Percentiles rank a stretch among this genome's conserved stretches.
Evolutionary conservation across 1,284 basidiomycete genomes (phyloP).

Genomic region (Marasmius sp.): DNA sequence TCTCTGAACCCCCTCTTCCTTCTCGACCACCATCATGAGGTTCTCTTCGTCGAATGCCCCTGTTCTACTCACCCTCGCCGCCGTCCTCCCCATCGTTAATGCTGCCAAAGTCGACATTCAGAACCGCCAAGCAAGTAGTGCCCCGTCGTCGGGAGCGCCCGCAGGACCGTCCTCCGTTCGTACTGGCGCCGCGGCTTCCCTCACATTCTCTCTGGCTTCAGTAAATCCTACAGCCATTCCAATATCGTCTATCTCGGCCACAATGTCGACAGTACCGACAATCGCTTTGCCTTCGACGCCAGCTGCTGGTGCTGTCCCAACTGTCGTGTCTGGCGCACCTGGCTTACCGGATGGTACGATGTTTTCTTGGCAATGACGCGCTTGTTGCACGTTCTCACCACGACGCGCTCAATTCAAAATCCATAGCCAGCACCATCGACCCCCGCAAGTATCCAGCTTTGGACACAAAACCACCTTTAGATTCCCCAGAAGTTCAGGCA

Average conservation of each 20-base stretch:
- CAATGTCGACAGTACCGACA: constrained; percentile 11
- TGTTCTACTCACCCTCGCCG: background rate
- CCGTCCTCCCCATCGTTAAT: background rate
- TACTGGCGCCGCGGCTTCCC: constrained; percentile 18
- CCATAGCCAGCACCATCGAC: constrained; percentile 38
- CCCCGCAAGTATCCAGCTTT: constrained; percentile 68
- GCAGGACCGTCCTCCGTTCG: constrained; percentile 5
- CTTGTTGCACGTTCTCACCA: background rate
- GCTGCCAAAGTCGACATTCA: background rate
- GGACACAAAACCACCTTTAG: constrained; percentile 65
- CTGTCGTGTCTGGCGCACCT: constrained; percentile 47
- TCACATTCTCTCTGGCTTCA: constrained; percentile 42
- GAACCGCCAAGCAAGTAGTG: background rate
- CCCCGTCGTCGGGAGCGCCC: constrained; percentile 8
- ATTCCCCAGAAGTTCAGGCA: constrained; percentile 67
- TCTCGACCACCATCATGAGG: constrained; percentile 7
- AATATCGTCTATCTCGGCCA: constrained; percentile 38
- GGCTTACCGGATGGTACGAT: constrained; percentile 49
- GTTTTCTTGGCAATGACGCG: constrained; percentile 15
- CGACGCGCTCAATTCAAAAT: constrained; percentile 4
- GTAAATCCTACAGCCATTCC: constrained; percentile 65
- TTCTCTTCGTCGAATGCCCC: background rate
- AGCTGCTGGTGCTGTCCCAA: constrained; percentile 43
- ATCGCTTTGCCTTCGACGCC: constrained; percentile 25
- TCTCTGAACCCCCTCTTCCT: background rate